Percentiles rank a stretch among this genome's conserved stretches.
These are phyloP conservation scores for Cymbomonas tetramitiformis DNA, from an alignment of 139 green algal genomes.

Conservation along the genomic window DNA sequence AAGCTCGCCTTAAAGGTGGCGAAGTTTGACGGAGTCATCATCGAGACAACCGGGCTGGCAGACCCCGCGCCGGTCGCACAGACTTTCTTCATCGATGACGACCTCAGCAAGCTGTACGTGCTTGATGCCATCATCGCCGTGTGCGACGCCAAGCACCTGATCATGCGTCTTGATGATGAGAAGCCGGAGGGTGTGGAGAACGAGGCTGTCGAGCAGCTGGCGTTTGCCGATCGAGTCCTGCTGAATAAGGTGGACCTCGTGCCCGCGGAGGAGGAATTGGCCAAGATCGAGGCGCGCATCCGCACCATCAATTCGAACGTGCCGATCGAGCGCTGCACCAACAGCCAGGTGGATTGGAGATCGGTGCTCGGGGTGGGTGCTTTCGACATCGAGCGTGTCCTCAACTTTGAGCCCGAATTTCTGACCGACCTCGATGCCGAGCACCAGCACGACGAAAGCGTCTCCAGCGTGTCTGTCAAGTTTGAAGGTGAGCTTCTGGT, in stretches of 20 bases:
- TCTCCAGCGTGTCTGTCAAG: not conserved
- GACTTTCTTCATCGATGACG: slow-evolving; percentile 68
- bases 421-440: too few species aligned
- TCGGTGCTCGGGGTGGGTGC: slow-evolving; percentile 79
- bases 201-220: slow-evolving; percentile 84
- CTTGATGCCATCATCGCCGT: slow-evolving; percentile 76
- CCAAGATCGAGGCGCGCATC: not conserved
- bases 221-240: slow-evolving; percentile 80
- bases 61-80: slow-evolving; percentile 80
- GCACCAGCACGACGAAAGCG: slow-evolving; percentile 28
- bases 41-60: slow-evolving; percentile 90
- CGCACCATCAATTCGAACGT: slow-evolving; percentile 70
- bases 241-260: slow-evolving; percentile 63
- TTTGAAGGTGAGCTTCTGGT: too few species aligned
- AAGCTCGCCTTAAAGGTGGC: slow-evolving; percentile 12
- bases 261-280: not conserved
- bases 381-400: slow-evolving; percentile 64
- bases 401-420: too few species aligned
- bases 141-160: slow-evolving; percentile 41
- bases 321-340: slow-evolving; percentile 27
- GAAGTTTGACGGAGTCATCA: slow-evolving; percentile 78
- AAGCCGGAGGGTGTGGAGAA: slow-evolving; percentile 53
- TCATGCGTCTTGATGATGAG: slow-evolving; percentile 40
- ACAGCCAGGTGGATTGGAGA: slow-evolving; percentile 48
- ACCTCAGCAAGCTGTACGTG: slow-evolving; percentile 25